A percentile compares a stretch with the other conserved stretches of the same genome.
Conservation (phyloP, 2,329 filamentous ascomycete genomes). For the Colletotrichum salicis region DNA sequence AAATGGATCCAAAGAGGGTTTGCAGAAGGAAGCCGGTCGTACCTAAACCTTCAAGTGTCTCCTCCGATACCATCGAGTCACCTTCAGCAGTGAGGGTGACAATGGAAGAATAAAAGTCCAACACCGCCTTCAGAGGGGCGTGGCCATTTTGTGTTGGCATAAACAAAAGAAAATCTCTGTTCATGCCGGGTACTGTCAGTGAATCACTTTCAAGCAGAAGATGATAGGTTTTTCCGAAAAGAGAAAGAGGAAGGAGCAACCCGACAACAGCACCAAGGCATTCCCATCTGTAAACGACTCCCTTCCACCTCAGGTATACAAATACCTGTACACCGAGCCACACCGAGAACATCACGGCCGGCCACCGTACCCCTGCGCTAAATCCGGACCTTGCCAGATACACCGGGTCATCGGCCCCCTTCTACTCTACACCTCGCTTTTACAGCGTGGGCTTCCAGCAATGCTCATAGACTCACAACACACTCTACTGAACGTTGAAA, state of each 20-base stretch:
- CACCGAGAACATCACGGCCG: constrained; percentile 8
- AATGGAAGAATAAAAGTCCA: constrained; percentile 91
- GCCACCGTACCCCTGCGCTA: background rate
- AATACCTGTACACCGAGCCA: background rate
- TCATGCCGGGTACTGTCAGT: constrained; percentile 8
- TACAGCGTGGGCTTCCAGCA: background rate
- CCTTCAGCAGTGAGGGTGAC: constrained; percentile 92
- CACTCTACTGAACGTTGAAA: background rate
- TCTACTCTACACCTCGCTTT: background rate
- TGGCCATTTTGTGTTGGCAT: constrained; percentile 73
- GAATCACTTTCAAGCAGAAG: background rate
- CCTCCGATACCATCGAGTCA: constrained; percentile 91
- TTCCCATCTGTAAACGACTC: background rate
- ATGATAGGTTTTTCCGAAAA: background rate
- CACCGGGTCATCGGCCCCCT: constrained; percentile 11
- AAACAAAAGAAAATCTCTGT: constrained; percentile 92
- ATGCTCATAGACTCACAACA: background rate
- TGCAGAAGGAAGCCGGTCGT: constrained; percentile 78
- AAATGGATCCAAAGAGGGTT: constrained; percentile 79
- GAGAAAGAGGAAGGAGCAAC: background rate
- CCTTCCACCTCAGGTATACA: too few species aligned
- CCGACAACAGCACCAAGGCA: background rate
- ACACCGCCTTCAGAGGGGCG: constrained; percentile 80
- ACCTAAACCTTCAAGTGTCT: constrained; percentile 94
- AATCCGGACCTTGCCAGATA: background rate